Evolutionary conservation across 768 basidiomycete species (phyloP), one percentile per base, ranked within the genome.

Genomic region (Termitomyces sp.): DNA sequence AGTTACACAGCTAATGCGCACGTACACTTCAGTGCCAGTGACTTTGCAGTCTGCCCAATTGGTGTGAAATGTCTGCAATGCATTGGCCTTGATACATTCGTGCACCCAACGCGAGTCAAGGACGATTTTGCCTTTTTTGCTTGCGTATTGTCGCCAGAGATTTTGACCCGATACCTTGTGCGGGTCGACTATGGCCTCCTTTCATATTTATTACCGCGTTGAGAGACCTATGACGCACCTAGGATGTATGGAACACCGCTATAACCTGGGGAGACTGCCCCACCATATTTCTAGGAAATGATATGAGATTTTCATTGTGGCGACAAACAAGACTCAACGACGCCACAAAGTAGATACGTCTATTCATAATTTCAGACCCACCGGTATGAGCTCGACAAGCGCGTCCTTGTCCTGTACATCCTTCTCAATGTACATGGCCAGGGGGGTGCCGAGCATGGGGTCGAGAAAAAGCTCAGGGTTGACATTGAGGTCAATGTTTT

Each of bases 11-110:
- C 44, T 43, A n/a, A 43, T 41, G 53, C 38, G 10, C n/a, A 72
- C 79, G 37, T 70, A 93, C 90, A 75, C 71, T 70, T 93, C 89
- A 17, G 74, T 77, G 23, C 90, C 91, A 19, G 80, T 85, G 19
- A 94, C 82, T 72, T 88, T 92, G 63, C 88, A 93, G 26, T 83
- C 87, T 11, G 86, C 89, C 82, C 87, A 94, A 63, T 89, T 84
- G 55, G 75, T 82, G 50, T 82, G 79, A 64, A 86, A 92, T 0
- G 87, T 89, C 67, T 89, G 87, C 35, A 94, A 75, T 45, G 80
- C 77, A 50, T 82, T 79, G 6, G 78, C 71, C 62, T 85, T 82
- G 63, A 94, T 76, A 63, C 91, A 94, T 65, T 90, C 87, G 49
- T 80, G 78, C 21, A 91, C 78, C 91, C 91, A 94, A 46, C 81